Evolutionary conservation across 176 grass and related monocot genomes (phyloP), one percentile per base, ranked within the genome.

Genomic region (Ensete glaucum): DNA sequence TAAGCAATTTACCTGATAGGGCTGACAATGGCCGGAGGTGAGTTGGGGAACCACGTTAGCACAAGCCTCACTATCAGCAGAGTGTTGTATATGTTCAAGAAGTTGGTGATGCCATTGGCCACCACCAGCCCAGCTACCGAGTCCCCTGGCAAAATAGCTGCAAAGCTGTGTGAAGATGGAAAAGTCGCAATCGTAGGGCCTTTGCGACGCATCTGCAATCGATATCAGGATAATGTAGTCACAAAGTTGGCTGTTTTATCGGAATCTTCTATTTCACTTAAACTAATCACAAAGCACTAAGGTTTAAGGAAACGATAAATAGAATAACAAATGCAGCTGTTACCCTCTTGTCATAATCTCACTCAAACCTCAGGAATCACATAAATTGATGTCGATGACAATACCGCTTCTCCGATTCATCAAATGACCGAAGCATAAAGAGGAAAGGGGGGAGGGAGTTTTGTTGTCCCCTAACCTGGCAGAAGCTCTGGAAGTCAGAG

Each of bases 31-130:
- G 79, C 90, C 1, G 90, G 90, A 22, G 95, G 95, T 51, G 95
- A 86, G 81, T 87, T 98, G 60, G 95, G 95, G 74, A 98, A 98
- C 95, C 95, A 98, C 62, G 95, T 98, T 74, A 98, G 90, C 56
- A 98, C 86, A 48, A 98, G 85, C 82, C 95, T 91, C 66, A 88
- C 78, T 58, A 98, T 70, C 57, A 98, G 88, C 74, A 98, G 76
- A 50, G 86, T 92, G 79, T 94, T 98, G 88, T 98, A 98, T 53
- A 98, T 75, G 86, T 77, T 98, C 78, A 98, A 84, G 88, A 98
- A 98, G 81, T 87, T 98, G 78, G 87, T 82, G 72, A 98, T 77
- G 52, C 95, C 95, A 78, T 82, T 98, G 75, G 95, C 57, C 76
- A 98, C 90, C 69, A 98, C 90, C 81, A 93, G 54, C 2, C 82